Conservation (phyloP, 176 grass and related monocot species). For the Carex myosuroides region DNA sequence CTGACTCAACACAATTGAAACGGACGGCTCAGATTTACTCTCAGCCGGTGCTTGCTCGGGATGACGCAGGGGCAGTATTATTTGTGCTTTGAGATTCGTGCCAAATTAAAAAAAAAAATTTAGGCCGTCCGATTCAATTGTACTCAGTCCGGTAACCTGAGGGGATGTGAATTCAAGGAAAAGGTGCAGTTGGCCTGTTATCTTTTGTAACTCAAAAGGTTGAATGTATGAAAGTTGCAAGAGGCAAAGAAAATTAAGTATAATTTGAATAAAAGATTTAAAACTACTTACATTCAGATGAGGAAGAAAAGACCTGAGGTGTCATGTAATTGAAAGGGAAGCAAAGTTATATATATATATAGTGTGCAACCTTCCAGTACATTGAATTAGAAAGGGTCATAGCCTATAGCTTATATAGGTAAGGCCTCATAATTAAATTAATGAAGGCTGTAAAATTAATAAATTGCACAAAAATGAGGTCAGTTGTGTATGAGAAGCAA, state of each 20-base stretch:
- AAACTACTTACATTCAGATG: neutral
- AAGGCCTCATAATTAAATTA: neutral
- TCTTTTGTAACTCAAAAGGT: neutral
- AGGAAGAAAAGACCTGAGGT: neutral
- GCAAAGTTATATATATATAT: constrained; percentile 14
- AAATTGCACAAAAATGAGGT: neutral
- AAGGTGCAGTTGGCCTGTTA: neutral
- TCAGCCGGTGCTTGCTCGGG: too few relatives aligned
- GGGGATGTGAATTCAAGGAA: too few relatives aligned
- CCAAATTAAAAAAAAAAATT: too few relatives aligned
- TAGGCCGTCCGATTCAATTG: too few relatives aligned
- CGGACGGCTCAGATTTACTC: too few relatives aligned
- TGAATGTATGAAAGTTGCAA: too few relatives aligned
- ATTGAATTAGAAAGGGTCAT: neutral
- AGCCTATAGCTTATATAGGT: neutral
- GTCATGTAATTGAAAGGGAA: neutral
- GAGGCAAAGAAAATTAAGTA: too few relatives aligned
- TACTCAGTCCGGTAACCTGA: too few relatives aligned
- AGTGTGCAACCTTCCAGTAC: neutral
- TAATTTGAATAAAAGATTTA: neutral
- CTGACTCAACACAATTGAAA: too few relatives aligned
- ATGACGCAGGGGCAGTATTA: too few relatives aligned
- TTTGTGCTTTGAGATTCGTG: too few relatives aligned
- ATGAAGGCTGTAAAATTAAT: neutral
- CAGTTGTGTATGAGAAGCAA: neutral